A percentile compares a stretch with the other conserved stretches of the same genome.
Evolutionary conservation across 2,329 filamentous ascomycete species (phyloP).

Genomic region (Curvularia verruculosa): DNA sequence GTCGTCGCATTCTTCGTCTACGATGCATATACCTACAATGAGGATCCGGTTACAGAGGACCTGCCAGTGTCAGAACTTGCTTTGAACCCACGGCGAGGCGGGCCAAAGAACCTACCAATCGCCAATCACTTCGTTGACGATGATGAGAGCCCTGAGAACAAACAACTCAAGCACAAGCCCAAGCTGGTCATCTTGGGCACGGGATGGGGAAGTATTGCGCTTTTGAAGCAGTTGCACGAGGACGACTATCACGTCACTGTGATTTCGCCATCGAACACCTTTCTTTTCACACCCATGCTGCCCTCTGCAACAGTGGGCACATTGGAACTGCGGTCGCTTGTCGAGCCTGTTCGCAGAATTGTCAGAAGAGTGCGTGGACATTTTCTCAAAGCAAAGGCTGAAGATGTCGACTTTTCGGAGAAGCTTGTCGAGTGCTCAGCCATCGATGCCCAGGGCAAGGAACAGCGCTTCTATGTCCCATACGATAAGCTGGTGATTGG

Average conservation of each 20-base stretch:
- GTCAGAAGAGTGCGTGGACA: conserved; percentile 79
- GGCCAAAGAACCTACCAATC: conserved; percentile 94
- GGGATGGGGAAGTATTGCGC: conserved; percentile 91
- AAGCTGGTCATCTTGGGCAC: conserved; percentile 90
- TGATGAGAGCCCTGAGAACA: conserved; percentile 75
- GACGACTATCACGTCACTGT: conserved; percentile 96
- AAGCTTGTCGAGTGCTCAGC: conserved; percentile 90
- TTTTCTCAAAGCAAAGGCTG: conserved; percentile 84
- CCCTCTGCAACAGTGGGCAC: conserved; percentile 97
- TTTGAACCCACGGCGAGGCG: conserved; percentile 78
- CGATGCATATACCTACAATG: conserved; percentile 88
- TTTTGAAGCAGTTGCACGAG: conserved; percentile 87
- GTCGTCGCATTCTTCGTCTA: conserved; percentile 90
- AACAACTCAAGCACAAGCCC: conserved; percentile 81
- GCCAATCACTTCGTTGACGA: conserved; percentile 88
- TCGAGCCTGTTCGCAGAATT: conserved; percentile 90
- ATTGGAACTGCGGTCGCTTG: conserved; percentile 84
- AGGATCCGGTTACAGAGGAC: conserved; percentile 69
- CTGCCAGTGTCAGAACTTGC: conserved; percentile 85
- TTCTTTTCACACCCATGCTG: conserved; percentile 97
- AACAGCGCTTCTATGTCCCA: conserved; percentile 85
- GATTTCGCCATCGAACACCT: conserved; percentile 93
- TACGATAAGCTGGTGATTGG: conserved; percentile 96
- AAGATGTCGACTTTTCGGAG: conserved; percentile 88
- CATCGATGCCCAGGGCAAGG: conserved; percentile 70